A percentile compares a stretch with the other conserved stretches of the same genome.
Conservation (phyloP, 345 rosid genomes). For the Ailanthus altissimus region DNA sequence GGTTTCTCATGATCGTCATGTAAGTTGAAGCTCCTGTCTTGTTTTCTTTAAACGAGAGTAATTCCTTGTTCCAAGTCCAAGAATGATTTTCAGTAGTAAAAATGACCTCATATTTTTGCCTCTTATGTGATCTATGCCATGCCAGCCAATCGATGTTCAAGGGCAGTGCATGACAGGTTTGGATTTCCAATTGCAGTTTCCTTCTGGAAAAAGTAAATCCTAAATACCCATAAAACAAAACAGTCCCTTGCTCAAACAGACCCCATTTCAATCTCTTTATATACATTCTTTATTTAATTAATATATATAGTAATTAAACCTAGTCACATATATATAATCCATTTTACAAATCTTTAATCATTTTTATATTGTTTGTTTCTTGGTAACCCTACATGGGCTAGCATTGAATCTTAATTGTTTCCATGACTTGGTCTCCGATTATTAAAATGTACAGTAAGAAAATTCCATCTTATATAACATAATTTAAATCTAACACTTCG, state of each 20-base stretch:
- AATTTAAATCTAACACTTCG: constrained; percentile 10
- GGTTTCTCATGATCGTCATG: background rate
- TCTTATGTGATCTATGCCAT: constrained; percentile 23
- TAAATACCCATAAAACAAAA: constrained; percentile 19
- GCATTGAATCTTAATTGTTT: background rate
- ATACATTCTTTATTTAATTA: constrained; percentile 6
- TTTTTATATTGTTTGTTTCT: constrained; percentile 45
- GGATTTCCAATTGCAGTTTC: constrained; percentile 29
- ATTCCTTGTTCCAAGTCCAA: constrained; percentile 30
- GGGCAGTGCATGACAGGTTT: constrained; percentile 23
- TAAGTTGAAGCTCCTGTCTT: background rate
- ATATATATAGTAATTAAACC: constrained; percentile 24
- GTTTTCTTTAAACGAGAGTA: background rate
- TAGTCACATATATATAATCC: constrained; percentile 23
- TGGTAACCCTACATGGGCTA: constrained; percentile 38
- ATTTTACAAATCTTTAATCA: constrained; percentile 24
- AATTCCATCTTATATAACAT: background rate
- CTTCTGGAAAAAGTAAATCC: constrained; percentile 19
- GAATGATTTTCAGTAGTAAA: constrained; percentile 33
- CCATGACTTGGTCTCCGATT: constrained; percentile 11
- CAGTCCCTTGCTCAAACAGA: constrained; percentile 10
- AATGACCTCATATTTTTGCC: constrained; percentile 24
- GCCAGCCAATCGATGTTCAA: constrained; percentile 19
- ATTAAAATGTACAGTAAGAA: constrained; percentile 19
- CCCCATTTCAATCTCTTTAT: constrained; percentile 21